Percentiles rank a stretch among this genome's conserved stretches.
Conservation (phyloP, 768 basidiomycete species). For the Phylloporus rhodoxanthus region DNA sequence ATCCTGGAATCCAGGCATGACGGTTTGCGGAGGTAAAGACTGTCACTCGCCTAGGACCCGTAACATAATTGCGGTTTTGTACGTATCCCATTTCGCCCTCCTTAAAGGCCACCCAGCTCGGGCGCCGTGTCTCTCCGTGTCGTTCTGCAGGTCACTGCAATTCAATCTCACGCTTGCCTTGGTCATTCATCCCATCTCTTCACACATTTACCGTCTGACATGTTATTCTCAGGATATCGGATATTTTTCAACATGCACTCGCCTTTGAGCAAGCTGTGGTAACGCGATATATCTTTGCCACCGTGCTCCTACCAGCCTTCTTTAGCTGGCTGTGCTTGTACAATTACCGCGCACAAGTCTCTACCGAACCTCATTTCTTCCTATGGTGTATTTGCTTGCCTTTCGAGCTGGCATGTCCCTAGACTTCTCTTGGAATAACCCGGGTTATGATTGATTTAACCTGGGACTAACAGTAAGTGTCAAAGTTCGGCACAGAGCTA, state of each 20-base stretch:
- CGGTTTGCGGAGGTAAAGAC: too few species aligned
- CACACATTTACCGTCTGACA: not conserved
- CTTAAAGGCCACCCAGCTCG: too few species aligned
- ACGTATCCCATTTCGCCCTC: too few species aligned
- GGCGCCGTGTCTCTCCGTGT: not conserved
- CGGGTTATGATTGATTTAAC: conserved; percentile 15
- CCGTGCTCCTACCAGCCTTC: conserved; percentile 38
- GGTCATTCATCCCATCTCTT: conserved; percentile 5
- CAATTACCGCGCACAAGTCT: conserved; percentile 40
- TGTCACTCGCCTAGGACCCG: too few species aligned
- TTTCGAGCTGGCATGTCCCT: conserved; percentile 34
- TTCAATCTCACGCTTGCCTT: conserved; percentile 5
- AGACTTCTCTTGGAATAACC: conserved; percentile 19
- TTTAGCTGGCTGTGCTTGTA: conserved; percentile 49
- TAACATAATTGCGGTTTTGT: too few species aligned
- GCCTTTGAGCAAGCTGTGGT: conserved; percentile 11
- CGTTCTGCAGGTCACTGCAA: not conserved
- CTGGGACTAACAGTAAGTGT: conserved; percentile 19
- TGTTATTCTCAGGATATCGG: conserved; percentile 2
- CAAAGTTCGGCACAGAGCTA: not conserved
- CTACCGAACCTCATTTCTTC: conserved; percentile 44
- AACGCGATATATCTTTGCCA: conserved; percentile 28
- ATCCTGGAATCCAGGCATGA: too few species aligned
- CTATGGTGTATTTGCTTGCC: conserved; percentile 41
- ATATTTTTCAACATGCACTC: conserved; percentile 10